Evolutionary conservation across 306 rosid species (phyloP).

Genomic region (Cyamopsis tetragonoloba): DNA sequence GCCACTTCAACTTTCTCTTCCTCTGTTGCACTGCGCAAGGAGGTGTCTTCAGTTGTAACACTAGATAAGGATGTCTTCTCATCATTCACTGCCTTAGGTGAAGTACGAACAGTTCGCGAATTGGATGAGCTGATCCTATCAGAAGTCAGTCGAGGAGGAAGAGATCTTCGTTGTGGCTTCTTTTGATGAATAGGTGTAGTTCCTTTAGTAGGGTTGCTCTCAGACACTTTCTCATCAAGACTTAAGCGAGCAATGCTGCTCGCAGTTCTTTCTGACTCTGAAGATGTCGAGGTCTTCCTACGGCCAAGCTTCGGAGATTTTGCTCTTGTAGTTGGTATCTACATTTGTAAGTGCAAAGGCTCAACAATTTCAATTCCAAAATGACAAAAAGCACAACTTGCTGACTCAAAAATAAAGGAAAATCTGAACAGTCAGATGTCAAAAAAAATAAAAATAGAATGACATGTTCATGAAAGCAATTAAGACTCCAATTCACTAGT

Average conservation of each 20-base stretch:
- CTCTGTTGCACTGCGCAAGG: slow-evolving; percentile 24
- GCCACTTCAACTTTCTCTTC: slow-evolving; percentile 39
- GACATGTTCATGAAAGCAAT: background rate
- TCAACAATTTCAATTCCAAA: background rate
- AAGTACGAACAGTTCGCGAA: slow-evolving; percentile 37
- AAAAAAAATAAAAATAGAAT: background rate
- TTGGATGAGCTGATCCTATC: slow-evolving; percentile 54
- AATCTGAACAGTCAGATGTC: slow-evolving; percentile 8
- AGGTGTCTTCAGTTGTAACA: slow-evolving; percentile 37
- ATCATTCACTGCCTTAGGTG: slow-evolving; percentile 47
- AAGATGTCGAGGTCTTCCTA: slow-evolving; percentile 50
- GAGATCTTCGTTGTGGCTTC: slow-evolving; percentile 88
- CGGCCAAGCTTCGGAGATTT: slow-evolving; percentile 99
- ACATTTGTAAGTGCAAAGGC: slow-evolving; percentile 31
- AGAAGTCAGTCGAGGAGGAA: slow-evolving; percentile 78
- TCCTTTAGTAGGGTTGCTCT: slow-evolving; percentile 48
- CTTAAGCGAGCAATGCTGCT: slow-evolving; percentile 48
- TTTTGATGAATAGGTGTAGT: slow-evolving; percentile 42
- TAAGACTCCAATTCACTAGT: background rate
- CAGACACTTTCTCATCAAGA: slow-evolving; percentile 64
- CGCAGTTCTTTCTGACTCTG: slow-evolving; percentile 51
- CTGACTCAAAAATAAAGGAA: slow-evolving; percentile 6
- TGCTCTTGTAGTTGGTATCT: slow-evolving; percentile 97
- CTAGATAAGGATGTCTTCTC: slow-evolving; percentile 39
- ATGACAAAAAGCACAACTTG: background rate